These are phyloP conservation scores for Eucalyptus shirleyi DNA, from an alignment of 345 rosid genomes.

Conservation along the genomic window DNA sequence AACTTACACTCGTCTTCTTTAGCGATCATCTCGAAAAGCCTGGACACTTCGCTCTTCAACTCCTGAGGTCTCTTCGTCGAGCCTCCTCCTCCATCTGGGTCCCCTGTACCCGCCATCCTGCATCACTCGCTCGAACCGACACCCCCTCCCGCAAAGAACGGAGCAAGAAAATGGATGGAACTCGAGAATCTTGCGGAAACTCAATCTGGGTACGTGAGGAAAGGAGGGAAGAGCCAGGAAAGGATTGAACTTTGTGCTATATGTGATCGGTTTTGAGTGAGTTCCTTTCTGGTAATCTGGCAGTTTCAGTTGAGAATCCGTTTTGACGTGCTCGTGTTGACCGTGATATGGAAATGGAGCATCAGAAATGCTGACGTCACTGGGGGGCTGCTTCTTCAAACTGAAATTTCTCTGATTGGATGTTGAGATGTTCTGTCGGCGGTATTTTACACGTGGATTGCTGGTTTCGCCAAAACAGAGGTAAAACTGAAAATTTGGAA, in stretches of 20 bases:
- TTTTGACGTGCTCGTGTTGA: background rate
- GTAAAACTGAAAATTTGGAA: background rate
- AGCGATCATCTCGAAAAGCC: constrained; percentile 9
- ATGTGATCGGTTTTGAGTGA: background rate
- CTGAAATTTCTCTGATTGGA: background rate
- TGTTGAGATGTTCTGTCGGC: background rate
- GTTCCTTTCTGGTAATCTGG: background rate
- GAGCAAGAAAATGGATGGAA: background rate
- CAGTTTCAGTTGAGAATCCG: background rate
- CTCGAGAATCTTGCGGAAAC: background rate
- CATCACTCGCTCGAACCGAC: background rate
- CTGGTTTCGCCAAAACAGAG: background rate
- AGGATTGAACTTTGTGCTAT: background rate
- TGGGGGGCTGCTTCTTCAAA: background rate
- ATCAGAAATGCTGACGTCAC: background rate
- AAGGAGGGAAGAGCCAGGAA: background rate
- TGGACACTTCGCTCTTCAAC: constrained; percentile 25
- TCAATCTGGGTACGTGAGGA: background rate
- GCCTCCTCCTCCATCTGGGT: background rate
- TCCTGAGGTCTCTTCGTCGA: background rate
- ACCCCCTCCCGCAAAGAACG: background rate
- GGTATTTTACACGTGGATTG: background rate
- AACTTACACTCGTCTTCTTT: constrained; percentile 17
- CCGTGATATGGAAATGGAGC: background rate
- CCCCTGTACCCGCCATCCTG: background rate